Percentiles rank a stretch among this genome's conserved stretches.
Evolutionary conservation across 2,329 filamentous ascomycete species (phyloP).

Genomic region (Alternaria rosae): DNA sequence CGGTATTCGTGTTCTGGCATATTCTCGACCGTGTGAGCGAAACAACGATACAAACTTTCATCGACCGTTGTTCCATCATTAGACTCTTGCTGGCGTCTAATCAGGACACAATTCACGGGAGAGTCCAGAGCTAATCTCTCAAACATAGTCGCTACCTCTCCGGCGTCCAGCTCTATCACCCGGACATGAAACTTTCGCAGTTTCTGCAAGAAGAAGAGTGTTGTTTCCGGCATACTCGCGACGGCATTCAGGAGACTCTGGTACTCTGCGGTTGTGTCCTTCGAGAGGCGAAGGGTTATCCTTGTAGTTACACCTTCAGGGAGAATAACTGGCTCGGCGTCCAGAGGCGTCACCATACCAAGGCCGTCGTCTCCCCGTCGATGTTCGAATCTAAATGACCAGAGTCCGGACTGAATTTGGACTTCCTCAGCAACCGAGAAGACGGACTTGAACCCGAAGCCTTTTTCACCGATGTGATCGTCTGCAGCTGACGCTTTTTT

Average conservation of each 20-base stretch:
- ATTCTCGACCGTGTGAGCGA: not conserved
- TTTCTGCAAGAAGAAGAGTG: conserved; percentile 20
- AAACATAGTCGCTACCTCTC: not conserved
- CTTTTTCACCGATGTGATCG: conserved; percentile 48
- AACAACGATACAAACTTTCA: not conserved
- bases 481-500: conserved; percentile 34
- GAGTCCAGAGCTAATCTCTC: not conserved
- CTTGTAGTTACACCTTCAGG: conserved; percentile 21
- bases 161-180: not conserved
- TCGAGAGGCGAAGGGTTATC: conserved; percentile 20
- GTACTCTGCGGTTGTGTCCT: conserved; percentile 5
- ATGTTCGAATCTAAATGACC: conserved; percentile 50
- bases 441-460: conserved; percentile 50
- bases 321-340: conserved; percentile 19
- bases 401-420: conserved; percentile 51
- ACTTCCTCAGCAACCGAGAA: conserved; percentile 47
- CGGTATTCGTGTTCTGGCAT: conserved; percentile 24
- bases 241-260: conserved; percentile 11
- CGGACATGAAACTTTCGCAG: conserved; percentile 11
- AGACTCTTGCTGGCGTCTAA: not conserved
- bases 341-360: conserved; percentile 60
- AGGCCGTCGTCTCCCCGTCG: conserved; percentile 53
- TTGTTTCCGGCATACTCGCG: conserved; percentile 19
- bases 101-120: not conserved
- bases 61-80: not conserved